Conservation (phyloP, 768 basidiomycete genomes). For the Crepidotus variabilis region DNA sequence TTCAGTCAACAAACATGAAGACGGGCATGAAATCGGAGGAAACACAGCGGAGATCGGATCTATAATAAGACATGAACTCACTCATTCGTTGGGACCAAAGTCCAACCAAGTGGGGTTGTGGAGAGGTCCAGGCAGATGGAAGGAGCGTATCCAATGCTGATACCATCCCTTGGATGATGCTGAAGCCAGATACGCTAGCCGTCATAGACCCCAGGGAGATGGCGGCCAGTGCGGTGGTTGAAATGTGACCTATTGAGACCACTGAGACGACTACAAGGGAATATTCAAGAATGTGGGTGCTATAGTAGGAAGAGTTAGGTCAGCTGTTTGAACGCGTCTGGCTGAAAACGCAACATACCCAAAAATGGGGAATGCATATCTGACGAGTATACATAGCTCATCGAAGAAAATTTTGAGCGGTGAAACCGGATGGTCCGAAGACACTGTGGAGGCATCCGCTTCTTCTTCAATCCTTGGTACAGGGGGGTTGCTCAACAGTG, state of each 20-base stretch:
- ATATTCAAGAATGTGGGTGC: slow-evolving; percentile 81
- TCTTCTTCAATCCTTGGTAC: slow-evolving; percentile 57
- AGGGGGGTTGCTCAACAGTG: slow-evolving; percentile 46
- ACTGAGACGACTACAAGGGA: slow-evolving; percentile 82
- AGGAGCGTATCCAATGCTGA: slow-evolving; percentile 91
- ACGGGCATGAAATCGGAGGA: slow-evolving; percentile 1
- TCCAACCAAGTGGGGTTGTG: slow-evolving; percentile 79
- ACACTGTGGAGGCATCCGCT: slow-evolving; percentile 27
- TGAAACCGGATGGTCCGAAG: slow-evolving; percentile 23
- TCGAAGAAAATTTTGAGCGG: slow-evolving; percentile 43
- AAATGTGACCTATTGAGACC: slow-evolving; percentile 86
- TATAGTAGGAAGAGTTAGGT: slow-evolving; percentile 21
- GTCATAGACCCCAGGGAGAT: slow-evolving; percentile 75
- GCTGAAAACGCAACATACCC: slow-evolving; percentile 40
- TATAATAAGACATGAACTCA: slow-evolving; percentile 36
- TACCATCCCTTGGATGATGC: slow-evolving; percentile 77
- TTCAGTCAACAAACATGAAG: slow-evolving; percentile 1
- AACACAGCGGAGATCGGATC: neutral
- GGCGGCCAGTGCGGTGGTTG: slow-evolving; percentile 85
- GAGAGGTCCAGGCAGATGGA: slow-evolving; percentile 92
- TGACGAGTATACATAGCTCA: slow-evolving; percentile 53
- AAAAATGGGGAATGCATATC: slow-evolving; percentile 70
- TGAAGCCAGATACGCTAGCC: slow-evolving; percentile 68
- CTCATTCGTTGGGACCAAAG: slow-evolving; percentile 90
- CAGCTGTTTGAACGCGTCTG: neutral